Conservation (phyloP, 73 alveolate species). For the Uronychia binucleata region DNA sequence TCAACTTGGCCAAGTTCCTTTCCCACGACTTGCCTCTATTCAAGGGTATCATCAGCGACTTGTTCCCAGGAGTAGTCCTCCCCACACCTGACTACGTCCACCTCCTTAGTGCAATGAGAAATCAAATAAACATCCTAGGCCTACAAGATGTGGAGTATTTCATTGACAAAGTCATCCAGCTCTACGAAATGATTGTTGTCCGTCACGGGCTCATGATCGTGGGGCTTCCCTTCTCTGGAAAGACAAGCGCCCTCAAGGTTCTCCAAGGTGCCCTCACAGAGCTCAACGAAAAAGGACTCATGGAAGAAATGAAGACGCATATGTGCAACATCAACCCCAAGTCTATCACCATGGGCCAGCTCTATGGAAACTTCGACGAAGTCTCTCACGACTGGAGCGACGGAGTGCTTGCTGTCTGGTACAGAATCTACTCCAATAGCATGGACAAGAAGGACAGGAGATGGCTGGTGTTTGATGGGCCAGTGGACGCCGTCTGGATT, state of each 20-base stretch:
- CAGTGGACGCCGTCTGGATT: constrained; percentile 99
- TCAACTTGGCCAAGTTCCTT: constrained; percentile 97
- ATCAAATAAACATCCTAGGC: constrained; percentile 74
- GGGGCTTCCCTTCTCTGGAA: constrained; percentile 99
- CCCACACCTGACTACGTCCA: constrained; percentile 98
- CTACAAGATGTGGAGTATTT: constrained; percentile 94
- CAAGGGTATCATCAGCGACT: constrained; percentile 95
- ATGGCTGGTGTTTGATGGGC: constrained; percentile 99
- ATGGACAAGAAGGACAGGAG: constrained; percentile 86
- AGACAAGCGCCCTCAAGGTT: constrained; percentile 94
- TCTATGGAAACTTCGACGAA: constrained; percentile 95
- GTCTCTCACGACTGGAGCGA: constrained; percentile 98
- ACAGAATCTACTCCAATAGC: constrained; percentile 90
- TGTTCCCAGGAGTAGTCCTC: constrained; percentile 97
- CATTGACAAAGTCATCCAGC: constrained; percentile 94
- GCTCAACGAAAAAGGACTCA: constrained; percentile 92
- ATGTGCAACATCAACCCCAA: constrained; percentile 95
- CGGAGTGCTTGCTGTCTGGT: constrained; percentile 97
- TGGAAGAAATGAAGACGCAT: constrained; percentile 90
- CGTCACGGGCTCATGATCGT: constrained; percentile 99
- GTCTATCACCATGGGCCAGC: constrained; percentile 95
- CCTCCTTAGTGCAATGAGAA: constrained; percentile 83
- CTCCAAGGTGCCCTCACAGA: constrained; percentile 94
- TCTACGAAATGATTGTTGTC: constrained; percentile 98
- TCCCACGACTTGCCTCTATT: constrained; percentile 97